These are phyloP conservation scores for Hypholoma sublateritium DNA, from an alignment of 768 basidiomycete species.

Conservation along the genomic window DNA sequence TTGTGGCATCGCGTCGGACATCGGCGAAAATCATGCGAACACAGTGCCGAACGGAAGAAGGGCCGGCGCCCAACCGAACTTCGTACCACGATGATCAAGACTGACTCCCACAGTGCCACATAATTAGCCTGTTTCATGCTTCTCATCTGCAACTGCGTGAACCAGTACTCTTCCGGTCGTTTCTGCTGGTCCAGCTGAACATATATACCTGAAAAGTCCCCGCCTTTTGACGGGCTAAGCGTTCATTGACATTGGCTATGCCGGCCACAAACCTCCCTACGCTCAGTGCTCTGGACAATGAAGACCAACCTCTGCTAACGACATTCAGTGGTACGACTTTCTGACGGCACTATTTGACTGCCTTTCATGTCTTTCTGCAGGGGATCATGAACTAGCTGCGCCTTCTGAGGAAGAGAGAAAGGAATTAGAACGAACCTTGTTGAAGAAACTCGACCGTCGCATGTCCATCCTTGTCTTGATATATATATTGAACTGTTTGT, in stretches of 20 bases:
- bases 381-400: neutral
- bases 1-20: neutral
- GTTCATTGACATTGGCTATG: too few species aligned
- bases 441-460: constrained; percentile 56
- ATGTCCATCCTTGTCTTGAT: constrained; percentile 57
- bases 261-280: too few species aligned
- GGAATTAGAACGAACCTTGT: constrained; percentile 46
- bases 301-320: constrained; percentile 8
- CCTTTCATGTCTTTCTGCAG: neutral
- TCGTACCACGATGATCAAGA: neutral
- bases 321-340: neutral
- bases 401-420: constrained; percentile 26
- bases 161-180: neutral
- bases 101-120: neutral
- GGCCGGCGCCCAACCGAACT: neutral
- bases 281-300: neutral
- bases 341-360: neutral
- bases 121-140: neutral
- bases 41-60: neutral
- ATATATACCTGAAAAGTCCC: neutral
- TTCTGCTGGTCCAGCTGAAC: neutral
- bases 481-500: constrained; percentile 51
- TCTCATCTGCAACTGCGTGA: neutral
- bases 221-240: too few species aligned
- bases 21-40: neutral